Base-by-base conservation (phyloP, 768 basidiomycete genomes). In the Suillus sp. region DNA sequence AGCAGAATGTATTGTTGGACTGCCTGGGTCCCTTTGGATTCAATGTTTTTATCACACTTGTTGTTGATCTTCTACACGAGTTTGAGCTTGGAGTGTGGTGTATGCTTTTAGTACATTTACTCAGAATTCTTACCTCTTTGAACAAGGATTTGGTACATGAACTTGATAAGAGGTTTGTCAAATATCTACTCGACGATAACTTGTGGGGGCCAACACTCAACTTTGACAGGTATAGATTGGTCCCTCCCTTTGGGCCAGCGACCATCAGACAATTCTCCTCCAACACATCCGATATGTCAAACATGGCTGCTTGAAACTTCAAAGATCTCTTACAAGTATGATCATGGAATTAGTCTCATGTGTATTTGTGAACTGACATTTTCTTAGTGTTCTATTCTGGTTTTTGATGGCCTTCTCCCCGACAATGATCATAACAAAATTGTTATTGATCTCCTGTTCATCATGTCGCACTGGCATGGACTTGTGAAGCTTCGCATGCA, bases 1-100 rank as follows among this genome's bases (percentile, higher is more conserved):
- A 25, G 43, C 62, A 80, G 78, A 80, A 79, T 69, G 73, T 78
- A 0, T 79, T 79, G 65, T 73, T 75, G 3, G 59, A 69, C 3
- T 63, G 60, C 45, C 45, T 45, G 1, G 3, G 45, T 45, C 45
- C n/a, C 22, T 5, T 45, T 45, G 45, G 45, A 5, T 45, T 45
- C 45, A 22, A 45, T 22, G 45, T 45, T 1, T 45, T 22, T 45
- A 11, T 22, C 11, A n/a, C n/a, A 4, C 45, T 45, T 5, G 45
- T 45, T 3, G n/a, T 45, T 11, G n/a, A 45, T n/a, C 45, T 45
- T 11, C 45, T 45, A 9, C 45, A 45, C 8, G 45, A 22, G n/a
- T 45, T 45, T 10, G 45, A 45, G 8, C 45, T 45, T 45, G 45
- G 45, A 1, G 45, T 45, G 10, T 45, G 45, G 45, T 3, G n/a